Percentiles rank a stretch among this genome's conserved stretches.
These are phyloP conservation scores for Lentinula lateritia DNA, from an alignment of 768 basidiomycete species.

Conservation along the genomic window DNA sequence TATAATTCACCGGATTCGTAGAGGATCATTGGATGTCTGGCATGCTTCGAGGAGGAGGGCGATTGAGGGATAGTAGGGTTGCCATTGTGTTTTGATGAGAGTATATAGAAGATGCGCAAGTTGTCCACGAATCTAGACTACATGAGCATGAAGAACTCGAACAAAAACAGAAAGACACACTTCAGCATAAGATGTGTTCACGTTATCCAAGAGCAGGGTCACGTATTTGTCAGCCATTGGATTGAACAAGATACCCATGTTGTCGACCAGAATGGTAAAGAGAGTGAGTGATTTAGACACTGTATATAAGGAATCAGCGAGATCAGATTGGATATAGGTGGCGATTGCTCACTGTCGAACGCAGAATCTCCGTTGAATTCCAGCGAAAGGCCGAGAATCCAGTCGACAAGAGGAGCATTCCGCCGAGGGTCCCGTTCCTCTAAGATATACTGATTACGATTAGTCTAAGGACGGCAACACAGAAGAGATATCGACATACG, in stretches of 20 bases:
- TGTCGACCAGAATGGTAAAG: slow-evolving; percentile 61
- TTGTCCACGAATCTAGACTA: slow-evolving; percentile 55
- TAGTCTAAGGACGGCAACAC: slow-evolving; percentile 3
- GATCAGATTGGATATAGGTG: background rate
- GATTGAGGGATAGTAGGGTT: slow-evolving; percentile 56
- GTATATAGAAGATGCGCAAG: slow-evolving; percentile 62
- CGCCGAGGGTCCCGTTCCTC: slow-evolving; percentile 77
- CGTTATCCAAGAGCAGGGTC: slow-evolving; percentile 65
- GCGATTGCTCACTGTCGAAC: slow-evolving; percentile 61
- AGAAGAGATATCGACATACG: slow-evolving; percentile 25
- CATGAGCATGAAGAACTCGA: slow-evolving; percentile 3
- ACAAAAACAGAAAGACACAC: slow-evolving; percentile 29
- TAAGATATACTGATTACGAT: slow-evolving; percentile 39
- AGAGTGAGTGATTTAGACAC: slow-evolving; percentile 74
- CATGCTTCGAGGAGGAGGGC: slow-evolving; percentile 55
- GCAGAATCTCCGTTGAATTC: slow-evolving; percentile 86
- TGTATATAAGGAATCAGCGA: slow-evolving; percentile 21
- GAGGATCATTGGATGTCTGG: slow-evolving; percentile 43
- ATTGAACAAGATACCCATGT: slow-evolving; percentile 61
- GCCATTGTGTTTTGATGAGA: slow-evolving; percentile 60
- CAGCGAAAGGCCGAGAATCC: slow-evolving; percentile 68
- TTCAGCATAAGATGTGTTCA: slow-evolving; percentile 82
- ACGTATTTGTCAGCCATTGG: slow-evolving; percentile 64
- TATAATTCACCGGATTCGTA: slow-evolving; percentile 48
- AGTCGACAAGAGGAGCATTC: slow-evolving; percentile 64